Conservation (phyloP, 2,329 filamentous ascomycete species). For the Nigrospora osmanthi region DNA sequence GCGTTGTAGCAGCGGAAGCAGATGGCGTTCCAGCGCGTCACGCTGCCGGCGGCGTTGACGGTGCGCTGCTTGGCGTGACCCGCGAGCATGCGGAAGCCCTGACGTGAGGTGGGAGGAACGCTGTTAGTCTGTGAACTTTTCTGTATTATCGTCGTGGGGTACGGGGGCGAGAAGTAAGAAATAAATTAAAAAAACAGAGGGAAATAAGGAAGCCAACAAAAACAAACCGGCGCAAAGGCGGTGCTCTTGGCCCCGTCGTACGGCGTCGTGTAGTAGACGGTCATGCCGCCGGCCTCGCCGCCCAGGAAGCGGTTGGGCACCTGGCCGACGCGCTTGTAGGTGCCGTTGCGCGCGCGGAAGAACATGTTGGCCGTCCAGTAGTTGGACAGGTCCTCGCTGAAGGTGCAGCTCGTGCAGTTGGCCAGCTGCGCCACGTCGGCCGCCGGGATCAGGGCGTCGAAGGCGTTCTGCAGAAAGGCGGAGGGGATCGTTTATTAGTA, state of each 20-base stretch:
- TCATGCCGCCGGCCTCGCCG: slow-evolving; percentile 18
- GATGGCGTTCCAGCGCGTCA: slow-evolving; percentile 17
- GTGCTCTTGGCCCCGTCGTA: slow-evolving; percentile 25
- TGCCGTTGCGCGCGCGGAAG: slow-evolving; percentile 44
- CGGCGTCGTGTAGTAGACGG: slow-evolving; percentile 20
- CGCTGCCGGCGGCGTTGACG: slow-evolving; percentile 5
- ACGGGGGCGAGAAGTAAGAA: too few species aligned
- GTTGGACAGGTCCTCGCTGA: slow-evolving; percentile 53
- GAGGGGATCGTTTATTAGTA: slow-evolving; percentile 19
- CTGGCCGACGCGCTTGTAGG: slow-evolving; percentile 25
- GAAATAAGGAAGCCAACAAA: too few species aligned
- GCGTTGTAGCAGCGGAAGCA: slow-evolving; percentile 28
- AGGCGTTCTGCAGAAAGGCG: slow-evolving; percentile 17
- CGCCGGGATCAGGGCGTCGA: background rate
- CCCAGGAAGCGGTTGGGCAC: slow-evolving; percentile 13
- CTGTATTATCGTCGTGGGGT: too few species aligned
- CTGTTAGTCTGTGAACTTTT: too few species aligned
- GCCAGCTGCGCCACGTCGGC: slow-evolving; percentile 18
- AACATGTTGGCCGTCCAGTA: slow-evolving; percentile 60
- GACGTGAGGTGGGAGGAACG: too few species aligned
- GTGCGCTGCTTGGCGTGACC: slow-evolving; percentile 24
- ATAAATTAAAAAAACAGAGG: too few species aligned
- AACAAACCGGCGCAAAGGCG: slow-evolving; percentile 28
- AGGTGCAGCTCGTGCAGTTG: slow-evolving; percentile 57
- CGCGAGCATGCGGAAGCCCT: slow-evolving; percentile 39